Evolutionary conservation across 345 rosid species (phyloP).

Genomic region (Hibiscus mutabilis): DNA sequence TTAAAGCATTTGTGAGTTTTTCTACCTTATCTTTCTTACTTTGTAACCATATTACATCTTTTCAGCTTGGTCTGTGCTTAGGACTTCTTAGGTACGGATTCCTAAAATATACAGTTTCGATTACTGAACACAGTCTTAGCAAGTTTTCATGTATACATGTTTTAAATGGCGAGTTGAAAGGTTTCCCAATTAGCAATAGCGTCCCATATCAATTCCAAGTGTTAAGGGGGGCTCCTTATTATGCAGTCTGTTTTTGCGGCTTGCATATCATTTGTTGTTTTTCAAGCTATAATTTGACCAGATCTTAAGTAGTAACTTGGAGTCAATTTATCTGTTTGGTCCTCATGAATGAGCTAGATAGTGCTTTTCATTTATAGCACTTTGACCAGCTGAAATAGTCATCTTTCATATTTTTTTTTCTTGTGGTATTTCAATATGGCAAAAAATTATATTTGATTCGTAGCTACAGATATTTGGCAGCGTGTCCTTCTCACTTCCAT

Average conservation of each 20-base stretch:
- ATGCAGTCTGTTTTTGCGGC: neutral
- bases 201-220: neutral
- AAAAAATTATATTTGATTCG: too few species aligned
- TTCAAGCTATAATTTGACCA: too few species aligned
- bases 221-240: neutral
- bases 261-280: too few species aligned
- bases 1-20: slow-evolving; percentile 93
- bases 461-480: neutral
- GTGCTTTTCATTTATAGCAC: neutral
- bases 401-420: neutral
- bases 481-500: neutral
- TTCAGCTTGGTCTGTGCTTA: neutral
- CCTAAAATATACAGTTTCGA: neutral
- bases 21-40: slow-evolving; percentile 4
- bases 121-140: neutral
- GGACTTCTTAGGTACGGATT: neutral
- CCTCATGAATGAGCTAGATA: neutral
- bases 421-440: neutral
- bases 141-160: neutral
- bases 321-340: neutral
- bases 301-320: neutral
- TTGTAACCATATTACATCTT: slow-evolving; percentile 5
- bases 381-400: neutral
- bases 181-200: neutral
- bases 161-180: neutral